These are phyloP conservation scores for Dictyostelium purpureum DNA, from an alignment of 78 protist species.

Conservation along the genomic window DNA sequence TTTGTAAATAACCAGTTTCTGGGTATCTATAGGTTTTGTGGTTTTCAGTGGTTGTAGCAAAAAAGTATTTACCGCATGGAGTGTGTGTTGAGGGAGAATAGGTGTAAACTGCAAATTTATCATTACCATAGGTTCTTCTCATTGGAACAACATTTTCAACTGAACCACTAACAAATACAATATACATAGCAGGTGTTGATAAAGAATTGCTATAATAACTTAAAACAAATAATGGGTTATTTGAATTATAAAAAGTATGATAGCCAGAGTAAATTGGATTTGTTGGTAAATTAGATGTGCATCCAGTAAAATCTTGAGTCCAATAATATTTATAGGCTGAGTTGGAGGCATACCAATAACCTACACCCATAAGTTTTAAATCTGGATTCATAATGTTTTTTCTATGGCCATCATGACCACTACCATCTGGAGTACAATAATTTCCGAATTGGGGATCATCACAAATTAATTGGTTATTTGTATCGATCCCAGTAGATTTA, in stretches of 20 bases:
- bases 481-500: not conserved
- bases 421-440: not conserved
- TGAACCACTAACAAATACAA: not conserved
- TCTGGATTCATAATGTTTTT: constrained; percentile 15
- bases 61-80: not conserved
- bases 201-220: not conserved
- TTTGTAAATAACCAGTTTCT: constrained; percentile 16
- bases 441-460: not conserved
- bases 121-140: not conserved
- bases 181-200: not conserved
- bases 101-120: not conserved
- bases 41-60: not conserved
- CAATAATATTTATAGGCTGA: no score
- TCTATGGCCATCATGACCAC: constrained; percentile 48
- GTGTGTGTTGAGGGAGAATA: not conserved
- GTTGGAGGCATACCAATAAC: no score
- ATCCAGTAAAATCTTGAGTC: constrained; percentile 43
- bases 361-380: not conserved
- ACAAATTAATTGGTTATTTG: constrained; percentile 41
- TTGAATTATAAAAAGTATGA: not conserved
- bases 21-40: constrained; percentile 8
- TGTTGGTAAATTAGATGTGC: not conserved
- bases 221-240: not conserved
- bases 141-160: not conserved
- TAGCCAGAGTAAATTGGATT: constrained; percentile 13